phyloP scores from a whole-genome alignment of 345 rosid species.

The Psidium guajava region DNA sequence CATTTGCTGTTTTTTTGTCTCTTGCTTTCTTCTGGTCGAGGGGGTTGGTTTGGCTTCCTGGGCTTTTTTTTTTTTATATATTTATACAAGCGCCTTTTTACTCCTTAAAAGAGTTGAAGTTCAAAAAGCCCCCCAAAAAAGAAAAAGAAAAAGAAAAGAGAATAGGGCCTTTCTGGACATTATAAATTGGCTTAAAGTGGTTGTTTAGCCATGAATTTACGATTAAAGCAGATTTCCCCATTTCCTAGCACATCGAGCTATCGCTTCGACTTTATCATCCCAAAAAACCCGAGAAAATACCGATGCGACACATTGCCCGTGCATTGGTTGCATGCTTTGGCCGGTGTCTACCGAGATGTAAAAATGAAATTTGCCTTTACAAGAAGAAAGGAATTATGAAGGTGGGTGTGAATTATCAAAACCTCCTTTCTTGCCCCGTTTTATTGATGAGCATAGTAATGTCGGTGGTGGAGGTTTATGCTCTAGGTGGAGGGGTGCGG shows the following conservation, averaged over 20 bases:
- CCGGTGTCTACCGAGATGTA: background rate
- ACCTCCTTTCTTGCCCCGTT: too few relatives aligned
- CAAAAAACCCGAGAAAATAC: too few relatives aligned
- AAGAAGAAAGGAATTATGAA: background rate
- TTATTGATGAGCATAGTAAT: background rate
- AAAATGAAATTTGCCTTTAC: background rate
- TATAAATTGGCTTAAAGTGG: background rate
- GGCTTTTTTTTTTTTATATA: background rate
- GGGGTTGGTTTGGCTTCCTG: background rate
- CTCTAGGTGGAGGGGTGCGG: background rate
- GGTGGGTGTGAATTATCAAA: background rate
- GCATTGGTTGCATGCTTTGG: background rate
- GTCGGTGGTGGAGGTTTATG: background rate
- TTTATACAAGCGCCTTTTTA: background rate
- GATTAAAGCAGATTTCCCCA: background rate
- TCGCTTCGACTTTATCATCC: background rate
- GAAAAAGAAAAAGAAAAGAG: fast-evolving
- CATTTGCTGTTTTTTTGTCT: background rate
- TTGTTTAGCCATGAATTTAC: background rate
- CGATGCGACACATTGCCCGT: background rate
- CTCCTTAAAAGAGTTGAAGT: background rate
- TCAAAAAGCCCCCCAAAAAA: background rate
- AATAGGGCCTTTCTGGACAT: background rate
- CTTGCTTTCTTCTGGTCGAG: background rate
- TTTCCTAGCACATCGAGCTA: background rate